phyloP scores from a whole-genome alignment of 1,139 yeast genomes.

The Pichiaceae sp. region DNA sequence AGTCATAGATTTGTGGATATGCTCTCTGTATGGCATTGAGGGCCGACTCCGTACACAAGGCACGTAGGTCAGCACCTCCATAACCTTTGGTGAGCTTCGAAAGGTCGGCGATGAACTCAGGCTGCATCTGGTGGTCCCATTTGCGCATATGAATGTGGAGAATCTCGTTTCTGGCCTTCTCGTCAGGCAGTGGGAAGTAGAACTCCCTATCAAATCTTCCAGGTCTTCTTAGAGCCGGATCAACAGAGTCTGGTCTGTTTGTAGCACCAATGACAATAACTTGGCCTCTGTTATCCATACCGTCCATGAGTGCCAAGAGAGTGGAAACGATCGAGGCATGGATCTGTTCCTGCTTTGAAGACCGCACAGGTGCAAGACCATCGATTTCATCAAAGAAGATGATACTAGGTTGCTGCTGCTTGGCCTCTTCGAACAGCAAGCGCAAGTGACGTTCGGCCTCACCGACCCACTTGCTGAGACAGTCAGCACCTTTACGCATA shows the following conservation, averaged over 20 bases:
- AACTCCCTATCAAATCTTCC: conserved; percentile 97
- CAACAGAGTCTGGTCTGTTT: conserved; percentile 94
- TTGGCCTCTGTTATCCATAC: conserved; percentile 92
- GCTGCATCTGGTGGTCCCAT: conserved; percentile 45
- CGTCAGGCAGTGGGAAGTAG: conserved; percentile 88
- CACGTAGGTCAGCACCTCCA: conserved; percentile 96
- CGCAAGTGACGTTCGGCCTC: conserved; percentile 96
- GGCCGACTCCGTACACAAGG: conserved; percentile 94
- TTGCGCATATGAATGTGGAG: conserved; percentile 77
- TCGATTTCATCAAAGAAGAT: conserved; percentile 96
- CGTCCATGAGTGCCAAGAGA: conserved; percentile 92
- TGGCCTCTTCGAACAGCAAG: conserved; percentile 88
- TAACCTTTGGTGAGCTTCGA: conserved; percentile 88
- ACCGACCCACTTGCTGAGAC: conserved; percentile 97
- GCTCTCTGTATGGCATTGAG: conserved; percentile 70
- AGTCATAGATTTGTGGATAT: conserved; percentile 85
- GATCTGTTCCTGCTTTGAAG: conserved; percentile 94
- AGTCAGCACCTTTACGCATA: conserved; percentile 98
- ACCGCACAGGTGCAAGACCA: conserved; percentile 95
- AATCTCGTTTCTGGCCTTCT: conserved; percentile 70
- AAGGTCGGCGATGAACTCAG: conserved; percentile 52
- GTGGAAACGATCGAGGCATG: conserved; percentile 98
- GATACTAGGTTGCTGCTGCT: conserved; percentile 90
- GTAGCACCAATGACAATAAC: conserved; percentile 99
- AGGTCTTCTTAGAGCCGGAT: conserved; percentile 94